Evolutionary conservation across 2,329 filamentous ascomycete species (phyloP).

Genomic region (Alternaria arbusti): DNA sequence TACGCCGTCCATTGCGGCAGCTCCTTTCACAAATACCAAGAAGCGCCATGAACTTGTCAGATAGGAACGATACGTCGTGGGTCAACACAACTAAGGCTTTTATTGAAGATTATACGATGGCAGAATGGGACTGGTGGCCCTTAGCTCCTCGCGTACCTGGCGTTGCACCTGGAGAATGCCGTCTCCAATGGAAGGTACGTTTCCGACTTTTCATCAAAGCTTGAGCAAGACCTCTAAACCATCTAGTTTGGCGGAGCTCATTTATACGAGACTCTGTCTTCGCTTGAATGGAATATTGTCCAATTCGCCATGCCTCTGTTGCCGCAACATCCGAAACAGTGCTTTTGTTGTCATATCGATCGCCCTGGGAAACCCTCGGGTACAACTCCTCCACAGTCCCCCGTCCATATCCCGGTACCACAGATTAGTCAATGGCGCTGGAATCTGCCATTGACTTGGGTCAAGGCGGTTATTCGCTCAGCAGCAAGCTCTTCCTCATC

Average conservation of each 20-base stretch:
- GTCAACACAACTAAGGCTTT: neutral
- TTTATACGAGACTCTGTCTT: neutral
- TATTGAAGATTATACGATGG: rapidly evolving
- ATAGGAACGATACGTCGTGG: too few species aligned
- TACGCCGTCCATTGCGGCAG: too few species aligned
- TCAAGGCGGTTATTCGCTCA: too few species aligned
- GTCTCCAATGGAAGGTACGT: neutral
- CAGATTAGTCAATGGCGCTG: too few species aligned
- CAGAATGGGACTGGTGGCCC: neutral
- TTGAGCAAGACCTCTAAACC: too few species aligned
- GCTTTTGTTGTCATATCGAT: neutral
- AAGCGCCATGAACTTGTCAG: too few species aligned
- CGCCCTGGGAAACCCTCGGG: rapidly evolving
- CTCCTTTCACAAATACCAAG: too few species aligned
- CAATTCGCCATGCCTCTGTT: rapidly evolving
- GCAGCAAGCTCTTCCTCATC: too few species aligned
- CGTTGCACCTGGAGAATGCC: neutral
- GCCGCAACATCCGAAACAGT: rapidly evolving
- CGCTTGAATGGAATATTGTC: neutral
- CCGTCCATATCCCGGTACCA: too few species aligned
- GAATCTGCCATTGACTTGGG: too few species aligned
- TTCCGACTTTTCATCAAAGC: too few species aligned
- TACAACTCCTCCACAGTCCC: too few species aligned
- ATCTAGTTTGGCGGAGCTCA: neutral
- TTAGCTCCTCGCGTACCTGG: neutral